A percentile compares a stretch with the other conserved stretches of the same genome.
These are phyloP conservation scores for Malassezia vespertilionis DNA, from an alignment of 1,284 basidiomycete genomes.

Conservation along the genomic window DNA sequence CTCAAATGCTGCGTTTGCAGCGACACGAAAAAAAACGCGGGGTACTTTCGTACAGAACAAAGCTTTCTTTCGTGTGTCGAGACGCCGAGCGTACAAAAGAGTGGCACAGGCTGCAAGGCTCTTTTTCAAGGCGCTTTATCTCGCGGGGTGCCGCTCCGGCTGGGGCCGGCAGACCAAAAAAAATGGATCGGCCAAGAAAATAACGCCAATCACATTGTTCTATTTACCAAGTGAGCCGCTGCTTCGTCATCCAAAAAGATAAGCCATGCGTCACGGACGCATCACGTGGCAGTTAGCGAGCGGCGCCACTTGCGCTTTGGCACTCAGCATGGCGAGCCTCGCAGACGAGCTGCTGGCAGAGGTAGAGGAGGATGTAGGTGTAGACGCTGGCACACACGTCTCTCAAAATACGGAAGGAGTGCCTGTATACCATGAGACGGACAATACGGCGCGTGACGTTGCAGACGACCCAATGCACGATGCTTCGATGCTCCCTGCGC, in stretches of 20 bases:
- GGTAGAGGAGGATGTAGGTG: slow-evolving; percentile 51
- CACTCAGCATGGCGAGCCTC: slow-evolving; percentile 49
- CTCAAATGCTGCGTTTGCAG: slow-evolving; percentile 7
- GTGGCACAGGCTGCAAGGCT: too few species aligned
- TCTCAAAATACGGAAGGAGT: too few species aligned
- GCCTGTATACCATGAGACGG: slow-evolving; percentile 49
- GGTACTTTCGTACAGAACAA: background rate
- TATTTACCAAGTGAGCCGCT: background rate
- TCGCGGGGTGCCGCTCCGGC: too few species aligned
- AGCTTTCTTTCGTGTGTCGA: background rate
- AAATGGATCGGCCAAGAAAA: background rate
- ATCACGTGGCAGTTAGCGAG: background rate
- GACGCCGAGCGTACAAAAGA: too few species aligned
- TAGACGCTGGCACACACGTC: slow-evolving; percentile 43
- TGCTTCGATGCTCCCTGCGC: slow-evolving; percentile 9
- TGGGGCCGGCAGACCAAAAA: too few species aligned
- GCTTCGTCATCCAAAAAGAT: background rate
- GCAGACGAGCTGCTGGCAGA: slow-evolving; percentile 80
- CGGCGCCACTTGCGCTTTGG: background rate
- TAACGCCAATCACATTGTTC: background rate
- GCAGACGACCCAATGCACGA: slow-evolving; percentile 28
- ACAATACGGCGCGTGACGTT: slow-evolving; percentile 15
- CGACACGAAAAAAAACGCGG: slow-evolving; percentile 3
- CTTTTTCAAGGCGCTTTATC: too few species aligned
- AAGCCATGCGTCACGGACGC: background rate